Evolutionary conservation across 208 protist genomes (phyloP).

Genomic region (Trypanosoma brucei): DNA sequence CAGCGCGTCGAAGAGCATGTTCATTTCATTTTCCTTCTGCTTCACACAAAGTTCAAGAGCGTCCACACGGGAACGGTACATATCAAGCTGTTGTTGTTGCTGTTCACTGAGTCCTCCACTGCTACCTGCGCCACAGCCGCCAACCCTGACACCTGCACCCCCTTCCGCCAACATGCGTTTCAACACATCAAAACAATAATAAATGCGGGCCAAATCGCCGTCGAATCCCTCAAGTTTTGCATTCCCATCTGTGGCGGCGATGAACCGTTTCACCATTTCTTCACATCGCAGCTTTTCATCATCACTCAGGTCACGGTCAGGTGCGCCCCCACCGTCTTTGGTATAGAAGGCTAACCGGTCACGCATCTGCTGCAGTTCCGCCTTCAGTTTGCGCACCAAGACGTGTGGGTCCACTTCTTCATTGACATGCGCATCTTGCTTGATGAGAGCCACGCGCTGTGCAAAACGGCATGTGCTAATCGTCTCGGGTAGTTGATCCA

Average conservation of each 20-base stretch:
- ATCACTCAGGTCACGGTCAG: constrained; percentile 53
- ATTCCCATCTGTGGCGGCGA: constrained; percentile 35
- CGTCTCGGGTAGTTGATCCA: constrained; percentile 67
- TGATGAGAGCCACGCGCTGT: constrained; percentile 86
- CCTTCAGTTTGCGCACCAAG: constrained; percentile 85
- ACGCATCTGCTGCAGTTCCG: constrained; percentile 80
- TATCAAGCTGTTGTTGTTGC: constrained; percentile 14
- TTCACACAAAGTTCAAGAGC: constrained; percentile 72
- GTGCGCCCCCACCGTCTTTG: constrained; percentile 35
- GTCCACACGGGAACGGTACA: constrained; percentile 44
- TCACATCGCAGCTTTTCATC: constrained; percentile 73
- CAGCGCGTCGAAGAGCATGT: constrained; percentile 84
- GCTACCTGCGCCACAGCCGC: background rate
- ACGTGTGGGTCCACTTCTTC: constrained; percentile 87
- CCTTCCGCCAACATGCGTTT: constrained; percentile 36
- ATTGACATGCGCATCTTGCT: constrained; percentile 85
- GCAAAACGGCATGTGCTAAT: constrained; percentile 89
- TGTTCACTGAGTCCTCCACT: constrained; percentile 4
- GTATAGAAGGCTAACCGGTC: constrained; percentile 83
- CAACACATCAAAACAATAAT: constrained; percentile 84
- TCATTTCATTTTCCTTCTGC: constrained; percentile 92
- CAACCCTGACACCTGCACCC: constrained; percentile 1
- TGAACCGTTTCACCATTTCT: constrained; percentile 58
- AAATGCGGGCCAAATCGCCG: constrained; percentile 84
- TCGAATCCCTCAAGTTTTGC: constrained; percentile 66